A percentile compares a stretch with the other conserved stretches of the same genome.
These are phyloP conservation scores for Talaromyces sp. DNA, from an alignment of 2,329 filamentous ascomycete genomes.

Conservation along the genomic window DNA sequence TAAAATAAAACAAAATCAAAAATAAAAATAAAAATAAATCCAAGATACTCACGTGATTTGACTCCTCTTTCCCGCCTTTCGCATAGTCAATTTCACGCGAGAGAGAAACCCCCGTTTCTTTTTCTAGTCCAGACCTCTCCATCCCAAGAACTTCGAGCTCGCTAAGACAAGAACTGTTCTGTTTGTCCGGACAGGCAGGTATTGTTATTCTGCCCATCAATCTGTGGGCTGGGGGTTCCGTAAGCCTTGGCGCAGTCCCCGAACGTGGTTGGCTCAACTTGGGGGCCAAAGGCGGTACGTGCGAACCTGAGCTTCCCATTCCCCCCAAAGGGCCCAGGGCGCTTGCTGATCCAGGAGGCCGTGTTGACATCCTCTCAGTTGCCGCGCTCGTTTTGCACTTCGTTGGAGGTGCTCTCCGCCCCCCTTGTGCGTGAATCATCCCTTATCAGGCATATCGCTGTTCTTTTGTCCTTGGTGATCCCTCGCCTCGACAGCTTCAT, in stretches of 20 bases:
- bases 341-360: slow-evolving; percentile 19
- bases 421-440: neutral
- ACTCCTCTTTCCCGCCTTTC: slow-evolving; percentile 6
- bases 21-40: neutral
- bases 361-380: slow-evolving; percentile 16
- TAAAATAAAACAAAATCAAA: too few relatives aligned
- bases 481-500: slow-evolving; percentile 12
- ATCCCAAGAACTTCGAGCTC: neutral
- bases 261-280: slow-evolving; percentile 11
- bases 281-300: slow-evolving; percentile 21
- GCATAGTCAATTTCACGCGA: neutral
- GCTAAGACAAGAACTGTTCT: too few relatives aligned
- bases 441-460: slow-evolving; percentile 11
- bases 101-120: too few relatives aligned
- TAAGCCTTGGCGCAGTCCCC: slow-evolving; percentile 8
- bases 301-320: slow-evolving; percentile 12
- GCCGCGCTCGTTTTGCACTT: slow-evolving; percentile 6
- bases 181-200: too few relatives aligned
- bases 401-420: slow-evolving; percentile 3
- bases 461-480: slow-evolving; percentile 10
- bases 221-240: slow-evolving; percentile 9
- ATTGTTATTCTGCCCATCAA: neutral
- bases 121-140: neutral
- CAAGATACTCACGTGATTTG: slow-evolving; percentile 2
- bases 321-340: slow-evolving; percentile 9